Conservation (phyloP, 129 eudicot species). For the Cynara cardunculus region DNA sequence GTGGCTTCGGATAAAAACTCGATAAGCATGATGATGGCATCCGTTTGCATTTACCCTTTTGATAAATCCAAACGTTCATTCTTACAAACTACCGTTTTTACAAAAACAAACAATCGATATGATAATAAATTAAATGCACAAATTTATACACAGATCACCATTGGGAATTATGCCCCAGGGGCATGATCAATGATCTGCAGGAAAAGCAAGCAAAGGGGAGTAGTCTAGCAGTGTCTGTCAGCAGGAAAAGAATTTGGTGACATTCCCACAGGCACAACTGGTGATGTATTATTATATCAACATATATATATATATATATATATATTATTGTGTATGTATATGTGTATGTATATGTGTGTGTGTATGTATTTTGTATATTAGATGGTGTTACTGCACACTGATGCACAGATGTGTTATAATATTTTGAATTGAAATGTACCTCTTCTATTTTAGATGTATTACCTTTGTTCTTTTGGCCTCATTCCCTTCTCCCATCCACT, state of each 20-base stretch:
- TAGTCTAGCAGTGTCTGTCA: constrained; percentile 1
- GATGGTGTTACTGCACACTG: constrained; percentile 39
- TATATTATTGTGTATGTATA: too few relatives aligned
- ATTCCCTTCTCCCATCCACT: constrained; percentile 48
- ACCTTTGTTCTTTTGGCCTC: constrained; percentile 42
- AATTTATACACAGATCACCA: constrained; percentile 18
- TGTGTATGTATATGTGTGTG: too few relatives aligned
- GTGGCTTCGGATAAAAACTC: neutral
- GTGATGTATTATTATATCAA: neutral
- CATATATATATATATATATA: too few relatives aligned
- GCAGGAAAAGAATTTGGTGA: constrained; percentile 29
- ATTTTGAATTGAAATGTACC: constrained; percentile 16
- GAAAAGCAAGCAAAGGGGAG: constrained; percentile 11
- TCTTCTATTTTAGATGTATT: constrained; percentile 32
- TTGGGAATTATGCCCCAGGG: constrained; percentile 1
- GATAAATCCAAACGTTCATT: neutral
- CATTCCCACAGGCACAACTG: constrained; percentile 18
- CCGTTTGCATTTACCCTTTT: neutral
- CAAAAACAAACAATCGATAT: neutral
- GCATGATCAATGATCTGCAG: neutral
- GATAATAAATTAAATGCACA: constrained; percentile 17
- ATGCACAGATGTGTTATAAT: constrained; percentile 24
- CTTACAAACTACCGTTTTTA: neutral
- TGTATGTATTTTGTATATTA: neutral
- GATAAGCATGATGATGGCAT: neutral